Evolutionary conservation across 768 basidiomycete species (phyloP), one percentile per base, ranked within the genome.

Genomic region (Steccherinum ochraceum): DNA sequence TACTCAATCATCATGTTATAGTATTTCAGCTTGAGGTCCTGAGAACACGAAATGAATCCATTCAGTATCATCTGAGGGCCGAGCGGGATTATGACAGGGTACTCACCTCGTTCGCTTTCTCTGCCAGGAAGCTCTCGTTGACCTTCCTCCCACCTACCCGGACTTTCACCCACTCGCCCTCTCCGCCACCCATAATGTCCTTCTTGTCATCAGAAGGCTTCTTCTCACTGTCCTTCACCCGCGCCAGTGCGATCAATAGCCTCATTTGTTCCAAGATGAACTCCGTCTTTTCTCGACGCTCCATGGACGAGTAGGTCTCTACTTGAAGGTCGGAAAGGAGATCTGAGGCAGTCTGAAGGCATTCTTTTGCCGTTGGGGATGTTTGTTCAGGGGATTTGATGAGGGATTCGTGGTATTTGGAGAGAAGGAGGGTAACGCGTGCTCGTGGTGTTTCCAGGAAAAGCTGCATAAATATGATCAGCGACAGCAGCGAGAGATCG

Each of bases 241-340:
- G 76, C 23, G 90, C 90, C 27, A 92, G 80, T 40, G 80, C 75
- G 46, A 89, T 81, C 61, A 94, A 73, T 46, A 98, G 67, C 52
- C 96, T 78, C 93, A 99, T 98, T 68, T 98, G 96, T 68, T 98
- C 95, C 41, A 98, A 71, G 58, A 99, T 89, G 62, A 99, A 97
- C 65, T 98, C 93, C 3, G 93, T 96, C 77, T 99, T 99, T 69
- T 99, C 96, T 62, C 89, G 73, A 53, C 93, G 84, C 56, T 97
- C 92, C 96, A 99, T 98, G 4, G 91, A 93, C 12, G 94, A 97
- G 66, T 97, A 99, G 1, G 96, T 98, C 70, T 99, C 96, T 35
- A 99, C 94, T 72, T 97, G 94, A 2, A 99, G 81, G 52, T 99
- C 96, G 20, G 86, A 86, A 54, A 98, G 76, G 24, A 98, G 72